A percentile compares a stretch with the other conserved stretches of the same genome.
phyloP scores from a whole-genome alignment of 2,329 filamentous ascomycete species.

The Ceratocystis colombiana region DNA sequence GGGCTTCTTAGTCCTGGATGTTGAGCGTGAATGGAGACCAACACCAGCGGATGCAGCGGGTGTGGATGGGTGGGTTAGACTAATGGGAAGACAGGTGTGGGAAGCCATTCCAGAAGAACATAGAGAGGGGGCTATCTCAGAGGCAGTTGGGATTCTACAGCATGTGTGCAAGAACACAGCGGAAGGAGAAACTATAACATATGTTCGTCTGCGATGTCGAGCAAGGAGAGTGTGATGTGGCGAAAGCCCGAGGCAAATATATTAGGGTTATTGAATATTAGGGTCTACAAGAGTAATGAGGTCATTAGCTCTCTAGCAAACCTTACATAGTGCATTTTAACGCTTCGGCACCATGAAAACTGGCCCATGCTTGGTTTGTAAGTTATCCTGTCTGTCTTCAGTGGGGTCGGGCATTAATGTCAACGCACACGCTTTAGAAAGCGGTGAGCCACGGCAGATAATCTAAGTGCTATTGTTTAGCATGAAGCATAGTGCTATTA shows the following conservation, averaged over 20 bases:
- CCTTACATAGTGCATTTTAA: too few species aligned
- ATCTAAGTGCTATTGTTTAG: not conserved
- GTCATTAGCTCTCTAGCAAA: too few species aligned
- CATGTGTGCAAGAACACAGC: constrained; percentile 39
- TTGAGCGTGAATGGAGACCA: constrained; percentile 56
- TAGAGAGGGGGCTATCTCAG: constrained; percentile 44
- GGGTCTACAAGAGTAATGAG: too few species aligned
- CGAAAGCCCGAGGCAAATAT: too few species aligned
- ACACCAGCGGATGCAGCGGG: constrained; percentile 50
- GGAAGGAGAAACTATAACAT: constrained; percentile 46
- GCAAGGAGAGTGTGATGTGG: constrained; percentile 37
- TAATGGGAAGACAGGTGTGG: constrained; percentile 53
- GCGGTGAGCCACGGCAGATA: not conserved
- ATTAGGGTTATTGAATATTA: not conserved
- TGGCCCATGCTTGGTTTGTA: not conserved
- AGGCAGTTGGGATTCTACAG: constrained; percentile 46
- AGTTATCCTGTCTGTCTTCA: not conserved
- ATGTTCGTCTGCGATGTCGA: constrained; percentile 45
- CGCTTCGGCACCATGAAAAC: not conserved
- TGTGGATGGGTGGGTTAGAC: constrained; percentile 53
- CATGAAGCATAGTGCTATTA: not conserved
- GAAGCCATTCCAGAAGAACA: constrained; percentile 40
- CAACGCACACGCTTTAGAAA: not conserved
- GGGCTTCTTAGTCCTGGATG: constrained; percentile 41
- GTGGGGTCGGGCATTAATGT: constrained; percentile 3